phyloP scores from a whole-genome alignment of 2,329 filamentous ascomycete species.

The Aspergillus carbonarius region DNA sequence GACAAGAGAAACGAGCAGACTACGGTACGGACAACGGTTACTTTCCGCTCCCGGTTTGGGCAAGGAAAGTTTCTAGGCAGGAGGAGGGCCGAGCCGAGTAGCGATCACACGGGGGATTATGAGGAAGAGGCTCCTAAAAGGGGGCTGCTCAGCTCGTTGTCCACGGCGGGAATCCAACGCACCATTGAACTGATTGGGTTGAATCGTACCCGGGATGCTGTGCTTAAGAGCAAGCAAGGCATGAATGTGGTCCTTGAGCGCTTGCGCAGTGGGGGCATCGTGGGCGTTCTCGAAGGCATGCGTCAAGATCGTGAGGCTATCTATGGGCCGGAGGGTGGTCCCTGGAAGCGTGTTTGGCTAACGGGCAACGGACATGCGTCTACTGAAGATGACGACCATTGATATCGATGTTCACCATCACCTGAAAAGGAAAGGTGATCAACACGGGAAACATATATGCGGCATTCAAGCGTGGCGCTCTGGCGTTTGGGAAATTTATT shows the following conservation, averaged over 20 bases:
- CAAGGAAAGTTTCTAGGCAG: constrained; percentile 53
- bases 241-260: constrained; percentile 67
- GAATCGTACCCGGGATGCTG: constrained; percentile 59
- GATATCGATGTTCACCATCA: constrained; percentile 1
- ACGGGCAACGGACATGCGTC: constrained; percentile 30
- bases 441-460: constrained; percentile 15
- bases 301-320: constrained; percentile 56
- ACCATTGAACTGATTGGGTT: constrained; percentile 64
- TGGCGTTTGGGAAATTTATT: constrained; percentile 22
- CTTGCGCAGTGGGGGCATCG: constrained; percentile 64
- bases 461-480: constrained; percentile 27
- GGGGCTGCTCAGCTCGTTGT: constrained; percentile 60
- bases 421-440: neutral
- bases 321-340: constrained; percentile 35
- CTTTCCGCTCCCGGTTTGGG: constrained; percentile 60
- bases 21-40: constrained; percentile 61
- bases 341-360: constrained; percentile 45
- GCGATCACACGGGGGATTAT: constrained; percentile 38
- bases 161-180: constrained; percentile 60
- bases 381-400: constrained; percentile 32
- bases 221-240: constrained; percentile 63
- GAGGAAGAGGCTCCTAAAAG: constrained; percentile 55
- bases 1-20: constrained; percentile 48
- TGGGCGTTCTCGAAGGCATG: constrained; percentile 71
- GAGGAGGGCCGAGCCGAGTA: constrained; percentile 37